These are phyloP conservation scores for Eurotiales sp. DNA, from an alignment of 2,329 filamentous ascomycete genomes.

Conservation along the genomic window DNA sequence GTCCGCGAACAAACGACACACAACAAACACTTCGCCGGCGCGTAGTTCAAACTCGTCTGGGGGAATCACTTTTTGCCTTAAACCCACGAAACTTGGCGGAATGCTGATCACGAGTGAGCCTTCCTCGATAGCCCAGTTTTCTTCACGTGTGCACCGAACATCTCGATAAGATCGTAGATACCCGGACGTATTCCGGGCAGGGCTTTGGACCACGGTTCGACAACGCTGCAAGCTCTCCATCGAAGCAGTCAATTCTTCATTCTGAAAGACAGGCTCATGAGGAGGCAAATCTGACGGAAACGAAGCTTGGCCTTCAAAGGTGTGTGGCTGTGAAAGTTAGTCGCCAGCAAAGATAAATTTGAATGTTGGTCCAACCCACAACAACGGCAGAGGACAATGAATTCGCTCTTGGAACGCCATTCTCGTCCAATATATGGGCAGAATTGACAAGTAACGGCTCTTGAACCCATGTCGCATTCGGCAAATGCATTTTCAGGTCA, in stretches of 20 bases:
- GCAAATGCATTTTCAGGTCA: slow-evolving; percentile 12
- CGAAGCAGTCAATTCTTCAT: background rate
- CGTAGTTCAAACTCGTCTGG: slow-evolving; percentile 27
- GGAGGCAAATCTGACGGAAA: background rate
- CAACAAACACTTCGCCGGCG: slow-evolving; percentile 27
- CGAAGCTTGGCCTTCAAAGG: no score
- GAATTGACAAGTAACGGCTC: slow-evolving; percentile 17
- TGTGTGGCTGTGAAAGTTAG: no score
- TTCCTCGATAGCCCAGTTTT: slow-evolving; percentile 27
- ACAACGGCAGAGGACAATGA: slow-evolving; percentile 9
- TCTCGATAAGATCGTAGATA: slow-evolving; percentile 25
- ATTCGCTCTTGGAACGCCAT: background rate
- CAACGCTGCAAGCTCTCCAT: slow-evolving; percentile 8
- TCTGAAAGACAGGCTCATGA: background rate
- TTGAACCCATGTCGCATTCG: slow-evolving; percentile 16
- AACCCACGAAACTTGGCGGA: slow-evolving; percentile 21
- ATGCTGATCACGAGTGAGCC: slow-evolving; percentile 29
- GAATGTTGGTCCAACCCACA: slow-evolving; percentile 10
- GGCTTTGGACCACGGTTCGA: slow-evolving; percentile 18
- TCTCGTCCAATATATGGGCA: slow-evolving; percentile 8
- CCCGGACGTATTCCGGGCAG: slow-evolving; percentile 18
- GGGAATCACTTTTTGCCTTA: slow-evolving; percentile 15
- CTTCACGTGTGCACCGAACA: slow-evolving; percentile 21
- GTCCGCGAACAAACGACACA: slow-evolving; percentile 31
- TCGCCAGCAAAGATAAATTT: no score